Base-by-base conservation (phyloP, 2,329 filamentous ascomycete genomes). In the Byssochlamys sp. region DNA sequence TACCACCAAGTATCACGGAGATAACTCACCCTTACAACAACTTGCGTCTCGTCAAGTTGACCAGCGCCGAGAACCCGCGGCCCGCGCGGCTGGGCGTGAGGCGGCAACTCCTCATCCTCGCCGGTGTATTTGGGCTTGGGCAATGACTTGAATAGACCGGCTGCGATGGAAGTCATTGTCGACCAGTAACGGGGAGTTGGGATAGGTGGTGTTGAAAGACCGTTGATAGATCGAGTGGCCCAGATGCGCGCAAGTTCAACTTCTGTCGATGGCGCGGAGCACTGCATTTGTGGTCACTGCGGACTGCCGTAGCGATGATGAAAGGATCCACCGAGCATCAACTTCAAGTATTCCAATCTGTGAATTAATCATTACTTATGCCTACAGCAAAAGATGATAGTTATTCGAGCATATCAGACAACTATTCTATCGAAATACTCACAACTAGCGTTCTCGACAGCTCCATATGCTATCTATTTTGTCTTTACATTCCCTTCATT, bases 51-150 rank as follows among this genome's bases (percentile, higher is more conserved):
- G 76, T 96, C 89, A 63, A 95, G 81, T 67, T 92, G 84, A 66
- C 84, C 85, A 55, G 88, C 83, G 66, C 86, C 88, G 58, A 97
- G 81, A 62, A 97, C 88, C 71, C 91, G 85, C 45, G 90, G 89
- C 60, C 91, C 90, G 71, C 86, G 85, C 66, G 89, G 85, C 69
- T 89, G 85, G 52, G 87, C 81, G 69, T 88, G 84, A 29, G 80
- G 75, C 26, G 87, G 86, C 33, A 87, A 76, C 68, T 95, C 89
- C 71, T 96, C 91, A 70, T 95, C 86, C 70, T 95, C 90, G 65
- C 89, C 91, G 3, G 87, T 90, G 70, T 96, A 95, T 75, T 89
- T 92, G 14, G 92, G 91, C 71, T 91, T 91, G 2, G 92, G 92
- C 50, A 97, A 80, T 58, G 89, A 86, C 69, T 85, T 84, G 62